Percentiles rank a stretch among this genome's conserved stretches.
phyloP scores from a whole-genome alignment of 306 rosid species.

The Fragaria vesca region DNA sequence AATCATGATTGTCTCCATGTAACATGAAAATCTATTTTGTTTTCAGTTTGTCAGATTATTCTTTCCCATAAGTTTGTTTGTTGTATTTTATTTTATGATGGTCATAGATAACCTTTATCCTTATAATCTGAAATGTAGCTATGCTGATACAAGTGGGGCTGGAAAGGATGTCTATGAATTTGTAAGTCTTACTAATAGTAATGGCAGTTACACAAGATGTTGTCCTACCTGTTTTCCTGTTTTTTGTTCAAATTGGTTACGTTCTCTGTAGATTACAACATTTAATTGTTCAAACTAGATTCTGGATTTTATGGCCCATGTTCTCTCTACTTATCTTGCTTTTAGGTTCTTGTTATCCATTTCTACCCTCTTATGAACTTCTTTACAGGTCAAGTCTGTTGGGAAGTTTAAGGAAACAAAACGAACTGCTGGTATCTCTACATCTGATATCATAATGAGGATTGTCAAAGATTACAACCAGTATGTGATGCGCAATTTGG shows the following conservation, averaged over 20 bases:
- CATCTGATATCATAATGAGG: slow-evolving; percentile 96
- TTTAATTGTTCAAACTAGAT: not conserved
- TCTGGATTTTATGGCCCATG: not conserved
- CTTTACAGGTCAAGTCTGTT: slow-evolving; percentile 65
- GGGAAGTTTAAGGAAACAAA: slow-evolving; percentile 93
- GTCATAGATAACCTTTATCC: not conserved
- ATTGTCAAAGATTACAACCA: slow-evolving; percentile 95
- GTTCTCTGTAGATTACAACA: not conserved
- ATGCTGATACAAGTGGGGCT: slow-evolving; percentile 93
- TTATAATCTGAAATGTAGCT: slow-evolving; percentile 40
- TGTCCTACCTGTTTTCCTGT: not conserved
- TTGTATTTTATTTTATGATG: not conserved
- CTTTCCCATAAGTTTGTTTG: not conserved
- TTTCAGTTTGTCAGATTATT: not conserved
- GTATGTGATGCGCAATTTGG: slow-evolving; percentile 92
- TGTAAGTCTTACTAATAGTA: slow-evolving; percentile 45
- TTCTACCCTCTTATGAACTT: not conserved
- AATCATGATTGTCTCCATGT: not conserved
- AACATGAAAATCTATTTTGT: not conserved
- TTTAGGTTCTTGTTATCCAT: not conserved
- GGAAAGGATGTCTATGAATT: slow-evolving; percentile 96
- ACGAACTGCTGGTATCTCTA: slow-evolving; percentile 92
- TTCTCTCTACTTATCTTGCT: not conserved
- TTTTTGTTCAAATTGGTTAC: not conserved
- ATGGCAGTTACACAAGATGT: not conserved